Evolutionary conservation across 139 green algal species (phyloP), one percentile per base, ranked within the genome.

Genomic region (Chlamydomonas sphaeroides): DNA sequence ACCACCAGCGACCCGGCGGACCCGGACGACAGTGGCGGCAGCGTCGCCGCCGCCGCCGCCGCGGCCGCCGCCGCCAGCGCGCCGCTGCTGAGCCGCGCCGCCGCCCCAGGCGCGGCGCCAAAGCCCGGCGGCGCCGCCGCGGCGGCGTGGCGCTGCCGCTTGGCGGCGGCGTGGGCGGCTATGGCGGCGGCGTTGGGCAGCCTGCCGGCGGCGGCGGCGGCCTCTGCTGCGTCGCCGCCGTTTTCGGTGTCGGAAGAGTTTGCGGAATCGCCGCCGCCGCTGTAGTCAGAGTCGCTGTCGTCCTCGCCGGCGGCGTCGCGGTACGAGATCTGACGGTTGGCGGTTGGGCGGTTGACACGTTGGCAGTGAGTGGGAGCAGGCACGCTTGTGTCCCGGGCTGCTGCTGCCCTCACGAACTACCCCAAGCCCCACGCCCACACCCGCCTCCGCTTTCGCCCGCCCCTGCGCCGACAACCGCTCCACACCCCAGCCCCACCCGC

Each of bases 291-390:
- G 71, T 79, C 71, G 21, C 35, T 28, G 25, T 66, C 71, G 51
- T 66, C 38, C 49, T 79, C 71, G 10, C 71, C 71, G 25, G 51
- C 71, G 0, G 53, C 71, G n/a, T 79, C 71, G 23, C 71, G 71
- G 51, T 79, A 79, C 3, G 71, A 79, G 33, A 79, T 79, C 71
- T 79, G 70, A 17, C 14, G 26, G 32, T 53, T 53, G 45, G 45
- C 11, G 45, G 45, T 53, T 10, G 62, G 62, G n/a, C n/a, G n/a
- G n/a, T n/a, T n/a, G n/a, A n/a, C n/a, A n/a, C n/a, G 65, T 51
- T 48, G 65, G 65, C 11, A 41, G 61, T 6, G n/a, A 28, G 61
- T 38, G 57, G 57, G 23, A n/a, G 57, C 30, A 33, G 57, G 57
- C n/a, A n/a, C n/a, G n/a, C n/a, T n/a, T n/a, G n/a, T n/a, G n/a